Percentiles rank a stretch among this genome's conserved stretches.
Conservation (phyloP, 2,329 filamentous ascomycete species). For the Fusarium haematococcum region DNA sequence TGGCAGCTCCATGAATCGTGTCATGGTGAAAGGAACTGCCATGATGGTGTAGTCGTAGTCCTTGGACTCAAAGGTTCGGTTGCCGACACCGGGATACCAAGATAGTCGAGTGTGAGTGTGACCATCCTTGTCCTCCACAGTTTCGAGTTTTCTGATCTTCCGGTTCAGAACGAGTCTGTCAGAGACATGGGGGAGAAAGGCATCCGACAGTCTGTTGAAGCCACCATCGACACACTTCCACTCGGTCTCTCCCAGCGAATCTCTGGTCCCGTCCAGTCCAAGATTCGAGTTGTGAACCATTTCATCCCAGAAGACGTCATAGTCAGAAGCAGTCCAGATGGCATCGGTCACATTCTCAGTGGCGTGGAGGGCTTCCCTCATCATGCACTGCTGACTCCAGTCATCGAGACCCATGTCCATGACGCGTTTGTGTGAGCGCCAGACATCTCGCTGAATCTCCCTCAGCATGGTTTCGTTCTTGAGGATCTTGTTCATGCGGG, state of each 20-base stretch:
- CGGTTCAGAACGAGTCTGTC: neutral
- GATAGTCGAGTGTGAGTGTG: constrained; percentile 40
- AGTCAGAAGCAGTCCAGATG: constrained; percentile 17
- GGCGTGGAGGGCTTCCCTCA: constrained; percentile 4
- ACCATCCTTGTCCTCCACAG: neutral
- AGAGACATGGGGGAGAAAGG: neutral
- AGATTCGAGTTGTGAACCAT: constrained; percentile 29
- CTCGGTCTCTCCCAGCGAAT: constrained; percentile 14
- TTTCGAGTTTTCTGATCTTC: neutral
- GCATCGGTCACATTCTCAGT: constrained; percentile 17
- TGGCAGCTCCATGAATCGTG: constrained; percentile 72
- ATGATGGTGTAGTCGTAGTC: constrained; percentile 75
- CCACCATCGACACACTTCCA: constrained; percentile 28
- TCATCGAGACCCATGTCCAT: constrained; percentile 14
- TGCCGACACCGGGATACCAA: constrained; percentile 60
- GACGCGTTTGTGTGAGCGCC: constrained; percentile 12
- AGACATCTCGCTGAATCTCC: constrained; percentile 11
- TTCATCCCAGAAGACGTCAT: constrained; percentile 28
- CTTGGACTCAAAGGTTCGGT: constrained; percentile 50
- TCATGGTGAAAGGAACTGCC: constrained; percentile 72
- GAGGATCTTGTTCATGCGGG: constrained; percentile 25
- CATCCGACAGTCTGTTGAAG: constrained; percentile 6
- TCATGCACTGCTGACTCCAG: constrained; percentile 23
- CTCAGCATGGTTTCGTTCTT: constrained; percentile 25
- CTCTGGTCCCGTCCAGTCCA: constrained; percentile 6